Percentiles rank a stretch among this genome's conserved stretches.
Conservation (phyloP, 768 basidiomycete species). For the Kwoniella bestiolae region DNA sequence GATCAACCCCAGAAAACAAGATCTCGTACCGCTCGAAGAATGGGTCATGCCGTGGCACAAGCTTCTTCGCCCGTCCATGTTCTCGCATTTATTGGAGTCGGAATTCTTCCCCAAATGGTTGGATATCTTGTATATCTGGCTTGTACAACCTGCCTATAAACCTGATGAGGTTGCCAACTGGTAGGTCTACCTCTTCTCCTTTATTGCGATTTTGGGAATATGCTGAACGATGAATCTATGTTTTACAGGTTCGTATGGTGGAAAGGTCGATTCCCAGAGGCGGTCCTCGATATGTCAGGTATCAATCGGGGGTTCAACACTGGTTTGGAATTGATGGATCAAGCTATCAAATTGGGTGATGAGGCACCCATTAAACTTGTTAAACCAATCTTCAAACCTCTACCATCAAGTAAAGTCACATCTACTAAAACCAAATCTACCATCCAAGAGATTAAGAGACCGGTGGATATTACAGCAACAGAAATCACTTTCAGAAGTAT, state of each 20-base stretch:
- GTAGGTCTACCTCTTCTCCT: conserved; percentile 65
- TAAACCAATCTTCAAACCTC: conserved; percentile 66
- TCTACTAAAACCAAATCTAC: conserved; percentile 51
- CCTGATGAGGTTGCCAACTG: conserved; percentile 92
- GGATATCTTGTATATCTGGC: conserved; percentile 87
- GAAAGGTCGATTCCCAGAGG: conserved; percentile 77
- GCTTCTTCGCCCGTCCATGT: conserved; percentile 73
- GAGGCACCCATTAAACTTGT: conserved; percentile 64
- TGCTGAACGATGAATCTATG: neutral
- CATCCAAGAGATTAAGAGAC: neutral
- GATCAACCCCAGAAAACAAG: conserved; percentile 87
- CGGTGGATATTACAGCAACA: conserved; percentile 36
- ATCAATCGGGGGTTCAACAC: conserved; percentile 80
- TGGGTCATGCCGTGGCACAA: conserved; percentile 76
- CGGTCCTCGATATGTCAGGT: conserved; percentile 68
- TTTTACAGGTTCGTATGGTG: conserved; percentile 66
- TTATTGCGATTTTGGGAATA: too few species aligned
- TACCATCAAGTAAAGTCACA: conserved; percentile 48
- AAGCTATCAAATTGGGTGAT: conserved; percentile 82
- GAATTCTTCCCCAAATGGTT: conserved; percentile 99
- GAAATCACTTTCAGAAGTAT: conserved; percentile 93
- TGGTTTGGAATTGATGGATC: conserved; percentile 91
- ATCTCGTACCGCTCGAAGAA: conserved; percentile 74
- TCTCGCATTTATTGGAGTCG: conserved; percentile 80
- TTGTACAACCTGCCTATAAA: conserved; percentile 82